These are phyloP conservation scores for Fusarium albidum DNA, from an alignment of 2,329 filamentous ascomycete genomes.

Conservation along the genomic window DNA sequence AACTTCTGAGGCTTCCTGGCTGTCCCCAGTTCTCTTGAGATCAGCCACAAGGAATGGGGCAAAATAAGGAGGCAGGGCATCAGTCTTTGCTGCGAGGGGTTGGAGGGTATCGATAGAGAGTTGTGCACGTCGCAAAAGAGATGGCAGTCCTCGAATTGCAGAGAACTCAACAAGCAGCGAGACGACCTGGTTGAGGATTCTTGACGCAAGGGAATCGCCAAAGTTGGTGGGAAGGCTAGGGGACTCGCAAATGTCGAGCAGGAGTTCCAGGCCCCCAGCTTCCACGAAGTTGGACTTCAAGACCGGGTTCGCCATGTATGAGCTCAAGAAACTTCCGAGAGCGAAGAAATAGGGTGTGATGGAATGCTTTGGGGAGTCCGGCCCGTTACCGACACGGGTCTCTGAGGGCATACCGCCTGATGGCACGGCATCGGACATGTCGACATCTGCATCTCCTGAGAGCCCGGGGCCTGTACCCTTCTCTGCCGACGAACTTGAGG, in stretches of 20 bases:
- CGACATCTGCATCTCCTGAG: slow-evolving; percentile 61
- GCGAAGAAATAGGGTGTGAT: slow-evolving; percentile 78
- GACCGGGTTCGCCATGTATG: slow-evolving; percentile 77
- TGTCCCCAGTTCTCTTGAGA: slow-evolving; percentile 43
- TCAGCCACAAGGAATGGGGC: slow-evolving; percentile 66
- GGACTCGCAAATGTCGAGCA: slow-evolving; percentile 84
- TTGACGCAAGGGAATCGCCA: slow-evolving; percentile 70
- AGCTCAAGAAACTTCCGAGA: slow-evolving; percentile 75
- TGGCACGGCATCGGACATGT: slow-evolving; percentile 67
- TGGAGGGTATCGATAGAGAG: slow-evolving; percentile 72
- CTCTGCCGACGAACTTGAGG: slow-evolving; percentile 36
- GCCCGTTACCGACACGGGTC: slow-evolving; percentile 19
- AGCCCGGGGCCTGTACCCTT: slow-evolving; percentile 52
- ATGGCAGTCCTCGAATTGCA: slow-evolving; percentile 82
- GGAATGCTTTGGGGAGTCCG: slow-evolving; percentile 42
- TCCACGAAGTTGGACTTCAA: slow-evolving; percentile 80
- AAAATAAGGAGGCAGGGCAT: slow-evolving; percentile 72
- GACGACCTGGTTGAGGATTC: slow-evolving; percentile 77
- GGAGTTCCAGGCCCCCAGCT: slow-evolving; percentile 79
- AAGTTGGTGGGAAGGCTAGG: slow-evolving; percentile 75
- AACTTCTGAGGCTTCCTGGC: slow-evolving; percentile 47
- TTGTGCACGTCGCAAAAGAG: slow-evolving; percentile 78
- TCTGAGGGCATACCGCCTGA: slow-evolving; percentile 23
- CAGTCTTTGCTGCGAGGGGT: slow-evolving; percentile 65
- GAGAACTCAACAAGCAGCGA: slow-evolving; percentile 82